Evolutionary conservation across 23 red algal species (phyloP).

Genomic region (Gracilariopsis chorda): DNA sequence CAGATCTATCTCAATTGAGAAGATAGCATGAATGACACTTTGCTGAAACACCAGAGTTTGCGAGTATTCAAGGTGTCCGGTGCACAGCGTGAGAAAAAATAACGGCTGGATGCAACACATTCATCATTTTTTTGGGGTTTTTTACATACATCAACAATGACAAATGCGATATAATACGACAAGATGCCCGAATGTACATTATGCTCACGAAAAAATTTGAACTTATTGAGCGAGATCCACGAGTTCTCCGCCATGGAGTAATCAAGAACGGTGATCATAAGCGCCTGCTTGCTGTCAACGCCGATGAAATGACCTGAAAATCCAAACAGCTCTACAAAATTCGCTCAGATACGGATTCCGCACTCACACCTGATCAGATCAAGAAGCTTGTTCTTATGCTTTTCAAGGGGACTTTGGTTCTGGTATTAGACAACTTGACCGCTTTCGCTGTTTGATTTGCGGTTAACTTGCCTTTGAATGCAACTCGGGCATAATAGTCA

Average conservation of each 20-base stretch:
- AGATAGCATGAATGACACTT: constrained; percentile 78
- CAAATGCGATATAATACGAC: constrained; percentile 61
- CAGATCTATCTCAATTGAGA: too few species aligned
- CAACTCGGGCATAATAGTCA: too few species aligned
- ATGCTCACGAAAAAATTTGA: constrained; percentile 59
- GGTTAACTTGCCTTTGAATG: too few species aligned
- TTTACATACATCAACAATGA: constrained; percentile 52
- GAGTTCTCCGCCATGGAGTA: constrained; percentile 60
- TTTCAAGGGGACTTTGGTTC: constrained; percentile 18
- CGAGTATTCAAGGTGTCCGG: constrained; percentile 43
- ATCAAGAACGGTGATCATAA: constrained; percentile 75
- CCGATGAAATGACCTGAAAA: constrained; percentile 78
- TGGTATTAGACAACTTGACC: constrained; percentile 8
- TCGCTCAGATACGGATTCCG: constrained; percentile 24
- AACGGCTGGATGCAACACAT: constrained; percentile 49
- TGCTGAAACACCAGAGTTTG: constrained; percentile 80
- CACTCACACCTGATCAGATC: constrained; percentile 68
- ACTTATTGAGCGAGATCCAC: constrained; percentile 62
- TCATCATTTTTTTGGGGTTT: constrained; percentile 41
- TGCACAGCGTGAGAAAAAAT: constrained; percentile 43
- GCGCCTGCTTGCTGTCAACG: constrained; percentile 76
- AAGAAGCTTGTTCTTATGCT: constrained; percentile 62
- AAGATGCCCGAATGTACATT: constrained; percentile 53
- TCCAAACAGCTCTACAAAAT: constrained; percentile 71
- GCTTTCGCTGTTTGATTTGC: too few species aligned